Evolutionary conservation across 2,329 filamentous ascomycete genomes (phyloP), one percentile per base, ranked within the genome.

Genomic region (Fusarium beomiforme): DNA sequence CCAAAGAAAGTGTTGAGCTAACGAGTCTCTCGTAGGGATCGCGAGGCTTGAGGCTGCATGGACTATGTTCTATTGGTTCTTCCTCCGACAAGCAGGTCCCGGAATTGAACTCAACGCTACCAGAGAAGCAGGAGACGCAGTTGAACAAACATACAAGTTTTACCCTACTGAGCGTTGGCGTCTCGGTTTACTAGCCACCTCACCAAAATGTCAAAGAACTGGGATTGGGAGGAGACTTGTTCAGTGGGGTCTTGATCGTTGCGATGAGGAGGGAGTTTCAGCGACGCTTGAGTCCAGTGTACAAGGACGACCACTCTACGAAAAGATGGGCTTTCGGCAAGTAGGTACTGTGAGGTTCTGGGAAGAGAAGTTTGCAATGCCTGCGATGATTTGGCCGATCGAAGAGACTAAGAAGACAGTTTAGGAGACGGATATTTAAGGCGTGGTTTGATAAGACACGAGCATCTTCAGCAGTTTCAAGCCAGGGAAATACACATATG

Each of bases 161-260:
- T 67, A 70, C 13, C 67, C 67, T 3, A 9, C 34, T 6, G 61
- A 70, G 37, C 49, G 67, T 17, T 70, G 67, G 67, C 42, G 67
- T 14, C 62, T 70, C 3, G 19, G 53, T 5, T 67, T 58, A 37
- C 11, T 70, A 21, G 67, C 60, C 2, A 68, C 70, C 5, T 70
- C 61, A 0, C 62, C 67, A 1, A 67, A 67, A 16, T 70, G 37
- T 3, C 67, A 67, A 7, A 41, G 67, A 21, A 70, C 49, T 17
- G 67, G 67, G 0, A 67, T 70, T 34, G 67, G 67, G 16, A 34
- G 24, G 9, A 50, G 62, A 8, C 67, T 70, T 12, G 31, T 61
- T 0, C 61, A 62, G 43, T 70, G 67, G 67, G 67, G 67, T 1
- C 46, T 70, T 11, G 67, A 70, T 8, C 67, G 67, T 12, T 67